Evolutionary conservation across 2,329 filamentous ascomycete genomes (phyloP), one percentile per base, ranked within the genome.

Genomic region (Clarireedia homoeocarpa): DNA sequence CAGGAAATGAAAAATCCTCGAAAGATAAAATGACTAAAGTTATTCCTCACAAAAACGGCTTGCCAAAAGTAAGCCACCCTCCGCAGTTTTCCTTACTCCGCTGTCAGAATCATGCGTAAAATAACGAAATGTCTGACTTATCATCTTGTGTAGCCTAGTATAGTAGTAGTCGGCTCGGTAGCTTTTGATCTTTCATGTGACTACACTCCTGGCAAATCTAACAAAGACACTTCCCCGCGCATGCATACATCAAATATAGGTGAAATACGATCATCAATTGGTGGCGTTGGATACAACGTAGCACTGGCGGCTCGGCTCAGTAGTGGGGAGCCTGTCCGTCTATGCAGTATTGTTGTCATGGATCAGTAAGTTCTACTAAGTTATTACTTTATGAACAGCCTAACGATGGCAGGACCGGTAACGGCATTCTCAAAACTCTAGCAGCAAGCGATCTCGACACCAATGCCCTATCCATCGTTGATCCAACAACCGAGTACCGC

Each of bases 211-310:
- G 66, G 27, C 61, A 23, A 51, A 65, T 6, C 69, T 71, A 4
- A 79, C 84, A 38, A 36, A 4, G 42, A 34, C 14, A 42, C 48
- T 23, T 55, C 61, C 12, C 63, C 62, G 20, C 51, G 59, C 45
- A 48, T 85, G 39, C 81, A 91, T 58, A 96, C 91, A 0, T 97
- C 92, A 0, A 97, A 97, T 66, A 89, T 89, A 49, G 84, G 91
- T 6, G 75, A 77, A 14, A 95, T 96, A 61, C 83, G 75, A 38
- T 90, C 95, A 67, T 89, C 87, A 1, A 80, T 96, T 6, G 94
- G 94, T 12, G 94, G 94, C 6, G 94, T 97, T 6, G 94, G 89
- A 6, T 86, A 91, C 66, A 97, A 97, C 66, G 89, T 97, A 46
- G 90, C 94, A 15, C 80, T 90, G 48, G 91, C 92, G 46, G 85